A percentile compares a stretch with the other conserved stretches of the same genome.
These are phyloP conservation scores for Psidium guajava DNA, from an alignment of 345 rosid genomes.

Conservation along the genomic window DNA sequence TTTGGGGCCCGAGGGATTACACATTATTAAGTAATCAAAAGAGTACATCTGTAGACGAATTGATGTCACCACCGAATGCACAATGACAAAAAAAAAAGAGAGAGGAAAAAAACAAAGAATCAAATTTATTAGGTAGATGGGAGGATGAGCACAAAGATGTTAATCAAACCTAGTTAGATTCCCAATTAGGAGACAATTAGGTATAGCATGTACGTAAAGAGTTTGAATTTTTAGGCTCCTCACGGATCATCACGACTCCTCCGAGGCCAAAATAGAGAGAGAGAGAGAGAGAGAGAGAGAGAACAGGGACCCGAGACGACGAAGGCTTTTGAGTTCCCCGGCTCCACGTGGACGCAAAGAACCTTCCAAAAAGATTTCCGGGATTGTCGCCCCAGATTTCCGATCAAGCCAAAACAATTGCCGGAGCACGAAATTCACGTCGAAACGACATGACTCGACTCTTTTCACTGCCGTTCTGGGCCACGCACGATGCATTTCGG, in stretches of 20 bases:
- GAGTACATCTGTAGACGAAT: neutral
- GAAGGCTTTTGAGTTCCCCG: neutral
- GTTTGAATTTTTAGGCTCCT: neutral
- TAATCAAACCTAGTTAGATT: neutral
- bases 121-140: neutral
- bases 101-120: neutral
- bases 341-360: neutral
- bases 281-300: no score
- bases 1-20: neutral
- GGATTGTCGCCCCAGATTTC: neutral
- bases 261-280: neutral
- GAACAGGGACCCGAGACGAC: neutral
- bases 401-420: neutral
- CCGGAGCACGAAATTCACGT: neutral
- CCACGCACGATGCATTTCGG: neutral
- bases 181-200: neutral
- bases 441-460: neutral
- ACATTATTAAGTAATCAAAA: no score
- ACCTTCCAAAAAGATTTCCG: neutral
- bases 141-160: neutral
- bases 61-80: neutral
- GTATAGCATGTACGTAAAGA: neutral
- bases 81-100: neutral
- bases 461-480: neutral
- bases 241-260: neutral